A percentile compares a stretch with the other conserved stretches of the same genome.
phyloP scores from a whole-genome alignment of 2,329 filamentous ascomycete genomes.

The Furcasterigmium furcatum region DNA sequence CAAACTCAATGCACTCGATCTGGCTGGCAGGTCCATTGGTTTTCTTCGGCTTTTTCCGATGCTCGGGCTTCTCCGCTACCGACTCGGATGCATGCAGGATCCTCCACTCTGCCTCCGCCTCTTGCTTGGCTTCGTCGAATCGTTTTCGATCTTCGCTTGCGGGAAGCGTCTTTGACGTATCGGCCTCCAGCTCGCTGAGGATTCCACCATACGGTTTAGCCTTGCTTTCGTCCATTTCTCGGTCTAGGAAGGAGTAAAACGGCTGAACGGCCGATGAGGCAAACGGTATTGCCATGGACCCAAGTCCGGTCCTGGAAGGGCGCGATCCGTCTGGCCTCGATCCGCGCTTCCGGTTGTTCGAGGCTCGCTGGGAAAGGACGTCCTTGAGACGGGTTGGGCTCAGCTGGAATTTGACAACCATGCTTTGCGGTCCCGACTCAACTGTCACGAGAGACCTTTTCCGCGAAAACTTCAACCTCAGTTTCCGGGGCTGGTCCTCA shows the following conservation, averaged over 20 bases:
- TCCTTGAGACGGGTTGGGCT: constrained; percentile 56
- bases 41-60: constrained; percentile 65
- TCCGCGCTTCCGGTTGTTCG: constrained; percentile 48
- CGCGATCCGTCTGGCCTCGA: constrained; percentile 25
- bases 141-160: constrained; percentile 74
- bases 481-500: constrained; percentile 48
- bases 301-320: constrained; percentile 12
- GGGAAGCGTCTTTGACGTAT: constrained; percentile 86
- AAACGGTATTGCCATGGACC: constrained; percentile 22
- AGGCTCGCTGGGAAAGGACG: constrained; percentile 54
- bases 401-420: constrained; percentile 58
- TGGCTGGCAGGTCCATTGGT: constrained; percentile 85
- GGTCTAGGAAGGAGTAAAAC: constrained; percentile 86
- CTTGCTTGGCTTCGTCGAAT: constrained; percentile 87
- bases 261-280: constrained; percentile 48
- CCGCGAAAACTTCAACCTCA: constrained; percentile 49
- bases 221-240: constrained; percentile 83
- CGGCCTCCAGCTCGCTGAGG: constrained; percentile 81
- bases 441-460: constrained; percentile 35
- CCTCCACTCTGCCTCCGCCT: constrained; percentile 90
- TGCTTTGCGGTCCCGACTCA: constrained; percentile 9
- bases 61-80: constrained; percentile 52
- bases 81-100: constrained; percentile 59
- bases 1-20: constrained; percentile 98
- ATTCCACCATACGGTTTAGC: constrained; percentile 96